Conservation (phyloP, 1,284 basidiomycete genomes). For the Boletus putidus region DNA sequence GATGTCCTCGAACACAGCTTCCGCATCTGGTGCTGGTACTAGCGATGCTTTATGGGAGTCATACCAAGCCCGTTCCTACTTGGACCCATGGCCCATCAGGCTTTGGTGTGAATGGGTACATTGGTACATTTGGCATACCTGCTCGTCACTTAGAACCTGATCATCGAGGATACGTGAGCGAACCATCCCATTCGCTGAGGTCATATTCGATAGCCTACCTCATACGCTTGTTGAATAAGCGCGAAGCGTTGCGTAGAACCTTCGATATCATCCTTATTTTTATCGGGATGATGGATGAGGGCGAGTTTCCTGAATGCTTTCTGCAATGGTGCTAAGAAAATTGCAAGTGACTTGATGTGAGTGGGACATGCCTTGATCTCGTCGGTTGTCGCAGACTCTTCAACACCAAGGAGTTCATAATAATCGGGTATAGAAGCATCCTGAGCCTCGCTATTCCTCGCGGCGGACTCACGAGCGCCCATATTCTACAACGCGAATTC, state of each 20-base stretch:
- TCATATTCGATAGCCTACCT: constrained; percentile 48
- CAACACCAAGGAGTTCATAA: constrained; percentile 77
- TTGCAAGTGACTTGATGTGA: not conserved
- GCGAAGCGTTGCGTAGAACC: constrained; percentile 89
- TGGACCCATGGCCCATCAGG: constrained; percentile 33
- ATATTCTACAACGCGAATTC: constrained; percentile 39
- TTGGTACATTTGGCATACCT: constrained; percentile 54
- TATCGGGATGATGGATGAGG: constrained; percentile 87
- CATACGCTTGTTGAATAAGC: constrained; percentile 90
- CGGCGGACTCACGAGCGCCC: constrained; percentile 69
- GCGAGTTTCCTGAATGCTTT: constrained; percentile 82
- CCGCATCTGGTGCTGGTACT: constrained; percentile 78
- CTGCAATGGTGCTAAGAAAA: constrained; percentile 42
- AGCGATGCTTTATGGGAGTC: constrained; percentile 92
- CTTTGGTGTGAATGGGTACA: not conserved
- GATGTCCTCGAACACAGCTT: constrained; percentile 84
- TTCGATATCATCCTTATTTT: constrained; percentile 81
- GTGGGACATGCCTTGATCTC: constrained; percentile 74
- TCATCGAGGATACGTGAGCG: not conserved
- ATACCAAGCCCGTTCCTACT: constrained; percentile 97
- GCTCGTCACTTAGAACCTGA: constrained; percentile 87
- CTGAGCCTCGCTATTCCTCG: constrained; percentile 37
- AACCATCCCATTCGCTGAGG: not conserved
- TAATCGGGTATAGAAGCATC: constrained; percentile 56
- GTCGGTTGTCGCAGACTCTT: constrained; percentile 78